A percentile compares a stretch with the other conserved stretches of the same genome.
These are phyloP conservation scores for Cercospora sp. DNA, from an alignment of 2,329 filamentous ascomycete genomes.

Conservation along the genomic window DNA sequence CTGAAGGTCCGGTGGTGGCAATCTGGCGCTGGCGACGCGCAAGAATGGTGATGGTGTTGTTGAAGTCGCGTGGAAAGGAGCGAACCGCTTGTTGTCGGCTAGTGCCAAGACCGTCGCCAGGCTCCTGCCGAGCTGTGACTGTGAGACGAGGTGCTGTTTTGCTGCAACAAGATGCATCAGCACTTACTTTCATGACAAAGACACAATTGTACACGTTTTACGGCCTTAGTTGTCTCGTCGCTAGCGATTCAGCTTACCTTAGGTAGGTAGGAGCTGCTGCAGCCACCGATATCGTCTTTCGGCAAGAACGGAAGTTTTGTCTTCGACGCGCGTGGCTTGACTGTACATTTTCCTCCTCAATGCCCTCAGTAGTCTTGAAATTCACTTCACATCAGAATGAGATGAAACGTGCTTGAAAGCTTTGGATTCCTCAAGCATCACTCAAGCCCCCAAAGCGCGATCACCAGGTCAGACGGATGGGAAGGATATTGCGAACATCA, in stretches of 20 bases:
- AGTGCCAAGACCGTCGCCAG: neutral
- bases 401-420: neutral
- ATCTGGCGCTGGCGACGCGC: neutral
- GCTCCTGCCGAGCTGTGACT: neutral
- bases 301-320: neutral
- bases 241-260: neutral
- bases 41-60: neutral
- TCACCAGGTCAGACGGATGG: neutral
- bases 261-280: neutral
- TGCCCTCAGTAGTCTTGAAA: neutral
- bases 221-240: neutral
- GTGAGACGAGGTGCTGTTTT: neutral
- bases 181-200: neutral
- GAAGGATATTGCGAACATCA: neutral
- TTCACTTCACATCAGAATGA: neutral
- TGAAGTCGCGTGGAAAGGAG: neutral
- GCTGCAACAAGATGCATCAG: neutral
- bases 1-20: neutral
- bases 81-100: neutral
- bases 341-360: neutral
- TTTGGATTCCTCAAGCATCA: neutral
- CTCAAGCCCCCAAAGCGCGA: neutral
- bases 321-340: neutral
- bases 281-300: neutral
- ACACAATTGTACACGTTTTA: neutral